Base-by-base conservation (phyloP, 164 flowering plant genomes). In the Vitis labrusca region DNA sequence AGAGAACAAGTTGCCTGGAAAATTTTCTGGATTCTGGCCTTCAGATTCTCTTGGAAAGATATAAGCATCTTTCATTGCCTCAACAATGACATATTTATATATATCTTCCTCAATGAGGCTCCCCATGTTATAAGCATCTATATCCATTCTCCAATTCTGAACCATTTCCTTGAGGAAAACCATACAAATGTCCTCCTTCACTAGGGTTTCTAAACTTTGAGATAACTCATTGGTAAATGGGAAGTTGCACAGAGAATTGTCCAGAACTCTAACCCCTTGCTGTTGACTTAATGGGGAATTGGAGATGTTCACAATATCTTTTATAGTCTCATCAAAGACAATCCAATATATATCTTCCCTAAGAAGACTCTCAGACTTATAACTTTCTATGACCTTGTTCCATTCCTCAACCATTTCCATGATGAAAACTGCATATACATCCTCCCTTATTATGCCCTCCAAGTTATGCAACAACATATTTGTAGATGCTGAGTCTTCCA, bases 21-120 rank as follows among this genome's bases (percentile, higher is more conserved):
- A 61, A 63, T 29, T 64, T 15, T 71, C 63, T 44, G 48, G 32
- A 52, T 49, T 61, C 62, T 9, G 56, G 17, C 55, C 55, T 44
- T 67, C 62, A 66, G 47, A 63, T 65, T 63, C 67, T 49, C n/a
- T 49, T 30, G 10, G 64, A 19, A 60, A 4, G 19, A 5, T 19
- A 57, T 49, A 54, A 11, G 77, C 78, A 63, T 81, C 73, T 62
- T 72, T 76, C 37, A 71, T 51, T 27, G 72, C 77, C 70, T 73
- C 79, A 50, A 48, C 55, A 58, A 77, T 13, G 58, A 79, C 44
- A 68, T 73, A 76, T 14, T 56, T 75, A 59, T 59, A 66, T 57
- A 71, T 65, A 14, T 85, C 80, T 49, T 85, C 80, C 44, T 44
- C 63, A n/a, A 79, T 50, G 47, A 71, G 61, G 50, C 49, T 72